Percentiles rank a stretch among this genome's conserved stretches.
Conservation (phyloP, 164 flowering plant genomes). For the Umbellularia californica region DNA sequence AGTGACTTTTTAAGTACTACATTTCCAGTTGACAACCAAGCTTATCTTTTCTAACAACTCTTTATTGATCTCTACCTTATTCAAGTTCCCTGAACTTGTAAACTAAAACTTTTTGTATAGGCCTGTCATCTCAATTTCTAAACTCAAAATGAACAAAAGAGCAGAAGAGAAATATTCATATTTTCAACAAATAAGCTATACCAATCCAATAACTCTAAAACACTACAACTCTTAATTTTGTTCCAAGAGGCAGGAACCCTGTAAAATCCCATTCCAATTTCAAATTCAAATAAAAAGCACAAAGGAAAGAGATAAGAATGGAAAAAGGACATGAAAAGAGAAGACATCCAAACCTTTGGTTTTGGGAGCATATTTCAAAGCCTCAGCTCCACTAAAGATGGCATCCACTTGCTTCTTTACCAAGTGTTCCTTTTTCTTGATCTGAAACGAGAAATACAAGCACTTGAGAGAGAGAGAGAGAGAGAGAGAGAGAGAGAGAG, state of each 20-base stretch:
- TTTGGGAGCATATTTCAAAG: conserved; percentile 19
- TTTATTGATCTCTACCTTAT: no score
- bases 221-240: neutral
- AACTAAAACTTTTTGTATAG: no score
- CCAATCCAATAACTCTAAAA: no score
- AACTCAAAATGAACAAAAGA: no score
- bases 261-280: neutral
- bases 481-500: neutral
- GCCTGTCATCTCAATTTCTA: no score
- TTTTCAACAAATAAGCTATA: no score
- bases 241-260: neutral
- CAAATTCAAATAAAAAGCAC: no score
- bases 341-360: conserved; percentile 11
- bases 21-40: no score
- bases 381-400: conserved; percentile 15
- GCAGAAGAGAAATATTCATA: no score
- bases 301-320: neutral
- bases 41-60: no score
- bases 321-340: neutral
- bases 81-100: no score
- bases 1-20: no score
- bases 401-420: conserved; percentile 16
- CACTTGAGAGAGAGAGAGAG: neutral
- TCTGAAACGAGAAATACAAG: conserved; percentile 4
- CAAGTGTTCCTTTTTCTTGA: conserved; percentile 15